Evolutionary conservation across 2,329 filamentous ascomycete genomes (phyloP), one percentile per base, ranked within the genome.

Genomic region (Aphanoascus verrucosus): DNA sequence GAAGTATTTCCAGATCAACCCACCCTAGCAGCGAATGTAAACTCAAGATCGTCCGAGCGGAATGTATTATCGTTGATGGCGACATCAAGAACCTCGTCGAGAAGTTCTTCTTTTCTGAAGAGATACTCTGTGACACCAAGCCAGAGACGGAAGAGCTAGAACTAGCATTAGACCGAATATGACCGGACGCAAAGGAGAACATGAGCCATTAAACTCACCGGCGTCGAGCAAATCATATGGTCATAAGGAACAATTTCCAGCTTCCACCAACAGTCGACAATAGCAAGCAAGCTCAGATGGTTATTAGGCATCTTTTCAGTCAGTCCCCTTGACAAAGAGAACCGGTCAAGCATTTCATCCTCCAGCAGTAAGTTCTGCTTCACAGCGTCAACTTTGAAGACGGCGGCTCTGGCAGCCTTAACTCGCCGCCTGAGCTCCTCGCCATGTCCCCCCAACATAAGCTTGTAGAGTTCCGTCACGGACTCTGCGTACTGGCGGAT

Each of bases 221-320:
- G 93, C 38, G 93, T 98, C 52, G 89, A 95, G 74, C 93, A 98
- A 61, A 98, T 94, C 90, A 98, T 98, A 74, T 98, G 94, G 70
- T 98, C 91, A 69, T 98, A 98, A 0, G 93, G 93, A 46, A 94
- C 86, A 63, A 96, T 98, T 34, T 83, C 86, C 44, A 97, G 78
- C 60, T 88, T 87, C 66, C 87, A 93, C 93, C 93, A 98, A 72
- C 91, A 97, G 73, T 98, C 93, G 42, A 97, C 94, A 81, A 98
- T 98, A 45, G 90, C 93, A 43, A 98, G 78, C 54, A 98, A 77
- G 66, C 84, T 90, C 31, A 98, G 78, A 69, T 98, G 94, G 67
- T 93, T 98, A 72, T 98, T 98, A 1, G 85, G 88, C 17, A 88
- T 80, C 56, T 77, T 75, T 63, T 84, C 78, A 53, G 81, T 80